A percentile compares a stretch with the other conserved stretches of the same genome.
Evolutionary conservation across 2,329 filamentous ascomycete species (phyloP).

Genomic region (Penicillium sp.): DNA sequence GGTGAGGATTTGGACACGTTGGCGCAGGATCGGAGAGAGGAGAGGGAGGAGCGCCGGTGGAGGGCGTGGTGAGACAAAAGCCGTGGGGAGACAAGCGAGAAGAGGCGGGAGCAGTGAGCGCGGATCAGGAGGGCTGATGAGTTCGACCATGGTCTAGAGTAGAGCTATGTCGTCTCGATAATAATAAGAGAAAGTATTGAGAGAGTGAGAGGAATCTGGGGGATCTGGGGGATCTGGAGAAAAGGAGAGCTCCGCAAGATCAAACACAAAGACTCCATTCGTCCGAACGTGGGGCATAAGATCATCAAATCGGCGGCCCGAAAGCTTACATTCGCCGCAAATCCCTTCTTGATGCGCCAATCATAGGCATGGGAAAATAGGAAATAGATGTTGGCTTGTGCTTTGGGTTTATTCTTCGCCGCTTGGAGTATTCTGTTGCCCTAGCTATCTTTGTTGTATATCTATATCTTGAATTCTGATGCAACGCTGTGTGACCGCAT

Average conservation of each 20-base stretch:
- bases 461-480: neutral
- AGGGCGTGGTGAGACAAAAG: constrained; percentile 55
- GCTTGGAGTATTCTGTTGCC: neutral
- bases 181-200: neutral
- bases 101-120: constrained; percentile 57
- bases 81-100: constrained; percentile 59
- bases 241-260: neutral
- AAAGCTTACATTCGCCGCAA: neutral
- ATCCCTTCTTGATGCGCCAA: neutral
- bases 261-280: neutral
- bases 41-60: constrained; percentile 59
- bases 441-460: neutral
- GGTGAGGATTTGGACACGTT: constrained; percentile 56
- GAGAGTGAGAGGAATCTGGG: constrained; percentile 2
- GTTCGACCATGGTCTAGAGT: constrained; percentile 47
- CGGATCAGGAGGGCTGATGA: constrained; percentile 53
- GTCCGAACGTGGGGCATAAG: neutral
- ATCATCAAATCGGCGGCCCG: neutral
- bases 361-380: neutral
- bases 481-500: neutral
- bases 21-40: constrained; percentile 60
- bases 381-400: neutral
- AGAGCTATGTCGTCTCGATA: neutral
- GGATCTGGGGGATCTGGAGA: neutral
- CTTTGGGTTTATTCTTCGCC: neutral